A percentile compares a stretch with the other conserved stretches of the same genome.
These are phyloP conservation scores for Ceratocystis diversiconidia DNA, from an alignment of 2,329 filamentous ascomycete species.

Conservation along the genomic window DNA sequence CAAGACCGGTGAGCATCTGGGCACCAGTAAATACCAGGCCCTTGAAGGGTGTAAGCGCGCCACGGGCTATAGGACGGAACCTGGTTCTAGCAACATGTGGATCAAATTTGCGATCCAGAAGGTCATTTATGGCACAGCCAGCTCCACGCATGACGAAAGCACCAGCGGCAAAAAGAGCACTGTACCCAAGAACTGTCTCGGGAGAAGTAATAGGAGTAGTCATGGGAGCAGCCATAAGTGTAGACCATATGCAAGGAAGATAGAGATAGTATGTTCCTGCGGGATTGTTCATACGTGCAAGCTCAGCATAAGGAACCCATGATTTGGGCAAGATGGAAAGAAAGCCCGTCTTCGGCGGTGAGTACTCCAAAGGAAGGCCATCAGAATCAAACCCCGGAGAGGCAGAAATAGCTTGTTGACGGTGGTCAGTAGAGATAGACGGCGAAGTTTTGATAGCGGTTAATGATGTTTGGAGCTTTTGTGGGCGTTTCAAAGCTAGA, in stretches of 20 bases:
- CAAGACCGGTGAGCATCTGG: constrained; percentile 61
- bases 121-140: constrained; percentile 79
- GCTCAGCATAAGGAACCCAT: constrained; percentile 68
- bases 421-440: background rate
- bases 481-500: background rate
- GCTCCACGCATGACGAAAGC: constrained; percentile 77
- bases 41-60: constrained; percentile 58
- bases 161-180: constrained; percentile 57
- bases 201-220: constrained; percentile 46
- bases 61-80: constrained; percentile 64
- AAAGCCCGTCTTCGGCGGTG: constrained; percentile 56
- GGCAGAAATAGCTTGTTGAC: background rate
- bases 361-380: constrained; percentile 33
- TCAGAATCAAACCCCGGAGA: constrained; percentile 7
- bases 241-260: constrained; percentile 75
- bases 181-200: constrained; percentile 47
- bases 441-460: background rate
- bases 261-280: constrained; percentile 73
- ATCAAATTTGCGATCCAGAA: constrained; percentile 81
- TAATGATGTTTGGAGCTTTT: background rate
- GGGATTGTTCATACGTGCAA: constrained; percentile 69
- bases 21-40: constrained; percentile 59
- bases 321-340: constrained; percentile 54
- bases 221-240: constrained; percentile 62
- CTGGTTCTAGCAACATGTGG: constrained; percentile 63